phyloP scores from a whole-genome alignment of 371 early-diverging fungal genomes.

The Phascolomyces articulosus region DNA sequence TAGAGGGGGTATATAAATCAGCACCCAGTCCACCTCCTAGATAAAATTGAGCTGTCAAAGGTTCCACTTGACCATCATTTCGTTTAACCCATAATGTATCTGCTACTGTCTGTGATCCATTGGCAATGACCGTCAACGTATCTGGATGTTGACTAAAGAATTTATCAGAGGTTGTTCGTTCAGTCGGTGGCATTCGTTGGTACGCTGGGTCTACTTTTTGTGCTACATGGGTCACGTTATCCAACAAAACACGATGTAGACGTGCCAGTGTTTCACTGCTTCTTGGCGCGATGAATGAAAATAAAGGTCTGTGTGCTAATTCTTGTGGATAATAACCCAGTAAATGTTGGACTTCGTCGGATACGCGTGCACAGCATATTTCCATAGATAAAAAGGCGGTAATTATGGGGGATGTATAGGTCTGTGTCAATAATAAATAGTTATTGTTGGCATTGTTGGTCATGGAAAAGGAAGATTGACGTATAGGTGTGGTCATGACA shows the following conservation, averaged over 20 bases:
- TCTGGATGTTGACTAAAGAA: conserved; percentile 39
- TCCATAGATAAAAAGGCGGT: conserved; percentile 54
- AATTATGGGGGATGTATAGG: conserved; percentile 5
- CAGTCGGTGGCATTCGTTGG: conserved; percentile 37
- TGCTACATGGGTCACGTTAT: conserved; percentile 44
- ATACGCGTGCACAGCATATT: conserved; percentile 57
- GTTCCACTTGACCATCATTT: conserved; percentile 43
- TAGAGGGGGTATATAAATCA: conserved; percentile 37
- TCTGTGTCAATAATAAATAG: not conserved
- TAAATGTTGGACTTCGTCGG: conserved; percentile 52
- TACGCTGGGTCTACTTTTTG: conserved; percentile 19
- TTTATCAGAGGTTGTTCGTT: conserved; percentile 48
- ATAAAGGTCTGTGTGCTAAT: conserved; percentile 59
- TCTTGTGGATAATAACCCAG: conserved; percentile 68
- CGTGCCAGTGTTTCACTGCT: conserved; percentile 49
- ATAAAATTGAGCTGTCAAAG: conserved; percentile 52
- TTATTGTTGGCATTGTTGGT: conserved; percentile 1
- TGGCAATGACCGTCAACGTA: conserved; percentile 29
- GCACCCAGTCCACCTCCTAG: conserved; percentile 66
- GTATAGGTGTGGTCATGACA: conserved; percentile 2
- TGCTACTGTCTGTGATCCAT: conserved; percentile 45
- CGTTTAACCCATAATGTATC: conserved; percentile 58
- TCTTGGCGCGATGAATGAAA: conserved; percentile 51
- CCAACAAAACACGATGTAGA: conserved; percentile 47
- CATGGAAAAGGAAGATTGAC: conserved; percentile 17